phyloP scores from a whole-genome alignment of 2,329 filamentous ascomycete genomes.

The Plenodomus tracheiphilus region DNA sequence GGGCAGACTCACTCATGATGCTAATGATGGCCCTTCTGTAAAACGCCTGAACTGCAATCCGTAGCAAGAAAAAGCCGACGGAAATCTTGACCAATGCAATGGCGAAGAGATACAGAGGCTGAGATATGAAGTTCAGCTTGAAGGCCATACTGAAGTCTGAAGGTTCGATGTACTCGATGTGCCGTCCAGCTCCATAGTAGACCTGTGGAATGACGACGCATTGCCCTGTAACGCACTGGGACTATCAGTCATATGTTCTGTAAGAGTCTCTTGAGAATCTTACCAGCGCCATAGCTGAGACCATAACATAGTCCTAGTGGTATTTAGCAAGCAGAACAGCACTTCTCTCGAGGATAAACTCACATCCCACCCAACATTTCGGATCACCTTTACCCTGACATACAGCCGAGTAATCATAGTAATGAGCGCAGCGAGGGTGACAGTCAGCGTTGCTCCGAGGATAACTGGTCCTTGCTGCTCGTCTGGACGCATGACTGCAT shows the following conservation, averaged over 20 bases:
- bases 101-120: constrained; percentile 52
- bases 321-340: constrained; percentile 9
- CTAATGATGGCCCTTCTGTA: constrained; percentile 49
- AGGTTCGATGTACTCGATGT: constrained; percentile 48
- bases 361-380: constrained; percentile 55
- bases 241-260: constrained; percentile 4
- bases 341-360: constrained; percentile 6
- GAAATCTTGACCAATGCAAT: constrained; percentile 55
- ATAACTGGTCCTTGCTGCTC: constrained; percentile 43
- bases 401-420: constrained; percentile 49
- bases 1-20: constrained; percentile 46
- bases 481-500: constrained; percentile 2
- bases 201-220: constrained; percentile 49
- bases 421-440: constrained; percentile 48
- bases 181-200: constrained; percentile 51
- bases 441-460: constrained; percentile 46
- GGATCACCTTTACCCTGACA: constrained; percentile 55
- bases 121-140: constrained; percentile 54
- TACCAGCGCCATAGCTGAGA: constrained; percentile 45
- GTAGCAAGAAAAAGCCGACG: constrained; percentile 53
- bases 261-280: not conserved
- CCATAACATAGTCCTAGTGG: constrained; percentile 49
- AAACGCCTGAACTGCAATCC: constrained; percentile 46
- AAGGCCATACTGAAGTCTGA: constrained; percentile 42
- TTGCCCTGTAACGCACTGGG: constrained; percentile 45